A percentile compares a stretch with the other conserved stretches of the same genome.
Evolutionary conservation across 345 rosid species (phyloP).

Genomic region (Alliaria petiolata): DNA sequence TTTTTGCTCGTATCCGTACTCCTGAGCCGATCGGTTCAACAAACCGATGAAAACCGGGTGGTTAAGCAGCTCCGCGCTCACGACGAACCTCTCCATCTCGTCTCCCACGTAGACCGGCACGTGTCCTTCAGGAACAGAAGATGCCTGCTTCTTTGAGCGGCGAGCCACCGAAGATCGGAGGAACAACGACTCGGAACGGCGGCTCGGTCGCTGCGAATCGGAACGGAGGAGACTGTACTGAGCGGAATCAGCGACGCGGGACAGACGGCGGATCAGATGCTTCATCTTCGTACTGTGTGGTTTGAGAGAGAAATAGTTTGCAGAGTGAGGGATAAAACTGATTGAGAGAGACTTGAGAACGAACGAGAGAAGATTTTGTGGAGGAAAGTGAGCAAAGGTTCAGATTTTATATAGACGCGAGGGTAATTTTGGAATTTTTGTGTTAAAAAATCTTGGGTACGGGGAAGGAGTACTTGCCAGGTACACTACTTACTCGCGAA

Average conservation of each 20-base stretch:
- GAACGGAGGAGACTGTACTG: conserved; percentile 74
- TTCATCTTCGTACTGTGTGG: conserved; percentile 45
- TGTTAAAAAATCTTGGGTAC: conserved; percentile 30
- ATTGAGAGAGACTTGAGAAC: conserved; percentile 1
- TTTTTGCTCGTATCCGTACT: conserved; percentile 90
- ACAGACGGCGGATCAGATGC: conserved; percentile 81
- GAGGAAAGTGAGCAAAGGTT: not conserved
- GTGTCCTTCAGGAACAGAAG: conserved; percentile 70
- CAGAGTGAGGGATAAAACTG: not conserved
- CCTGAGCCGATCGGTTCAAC: conserved; percentile 81
- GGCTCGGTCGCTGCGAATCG: conserved; percentile 28
- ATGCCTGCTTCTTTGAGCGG: conserved; percentile 5
- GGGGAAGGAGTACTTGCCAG: conserved; percentile 52
- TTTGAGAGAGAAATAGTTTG: not conserved
- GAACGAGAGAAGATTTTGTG: conserved; percentile 13
- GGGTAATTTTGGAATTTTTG: not conserved
- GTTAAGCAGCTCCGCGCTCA: conserved; percentile 79
- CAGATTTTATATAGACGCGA: conserved; percentile 17
- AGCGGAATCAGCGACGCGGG: conserved; percentile 83
- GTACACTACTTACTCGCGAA: conserved; percentile 38
- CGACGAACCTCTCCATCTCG: conserved; percentile 87
- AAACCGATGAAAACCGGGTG: conserved; percentile 76
- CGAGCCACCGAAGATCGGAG: conserved; percentile 31
- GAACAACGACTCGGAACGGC: conserved; percentile 25
- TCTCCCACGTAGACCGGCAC: conserved; percentile 93